phyloP scores from a whole-genome alignment of 2,329 filamentous ascomycete genomes.

The Diaporthe vexans region DNA sequence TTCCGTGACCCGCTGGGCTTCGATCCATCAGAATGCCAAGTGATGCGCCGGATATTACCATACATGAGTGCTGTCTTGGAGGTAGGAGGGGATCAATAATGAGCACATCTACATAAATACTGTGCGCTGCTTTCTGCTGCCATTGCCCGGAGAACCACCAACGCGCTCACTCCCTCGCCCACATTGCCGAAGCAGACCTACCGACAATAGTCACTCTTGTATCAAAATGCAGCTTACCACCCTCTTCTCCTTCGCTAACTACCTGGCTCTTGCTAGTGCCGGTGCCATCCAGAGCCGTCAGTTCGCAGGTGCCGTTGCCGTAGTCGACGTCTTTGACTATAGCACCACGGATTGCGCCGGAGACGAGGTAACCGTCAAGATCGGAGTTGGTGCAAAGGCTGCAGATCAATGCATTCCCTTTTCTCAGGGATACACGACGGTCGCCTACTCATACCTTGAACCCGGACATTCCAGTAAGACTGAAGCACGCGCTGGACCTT shows the following conservation, averaged over 20 bases:
- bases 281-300: neutral
- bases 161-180: neutral
- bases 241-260: constrained; percentile 12
- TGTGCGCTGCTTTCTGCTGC: neutral
- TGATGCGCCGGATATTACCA: neutral
- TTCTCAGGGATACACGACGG: neutral
- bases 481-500: neutral
- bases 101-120: neutral
- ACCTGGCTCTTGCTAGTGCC: constrained; percentile 12
- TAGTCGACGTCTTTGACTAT: constrained; percentile 8
- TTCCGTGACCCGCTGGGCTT: neutral
- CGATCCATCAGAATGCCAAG: constrained; percentile 5
- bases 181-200: neutral
- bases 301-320: neutral
- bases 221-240: constrained; percentile 12
- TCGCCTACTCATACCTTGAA: constrained; percentile 7
- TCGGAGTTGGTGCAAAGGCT: neutral
- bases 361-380: neutral
- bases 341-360: neutral
- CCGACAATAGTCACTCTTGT: neutral
- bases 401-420: neutral
- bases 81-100: neutral
- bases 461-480: neutral
- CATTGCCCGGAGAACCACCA: neutral
- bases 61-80: neutral